phyloP scores from a whole-genome alignment of 345 rosid genomes.

The Firmiana major region DNA sequence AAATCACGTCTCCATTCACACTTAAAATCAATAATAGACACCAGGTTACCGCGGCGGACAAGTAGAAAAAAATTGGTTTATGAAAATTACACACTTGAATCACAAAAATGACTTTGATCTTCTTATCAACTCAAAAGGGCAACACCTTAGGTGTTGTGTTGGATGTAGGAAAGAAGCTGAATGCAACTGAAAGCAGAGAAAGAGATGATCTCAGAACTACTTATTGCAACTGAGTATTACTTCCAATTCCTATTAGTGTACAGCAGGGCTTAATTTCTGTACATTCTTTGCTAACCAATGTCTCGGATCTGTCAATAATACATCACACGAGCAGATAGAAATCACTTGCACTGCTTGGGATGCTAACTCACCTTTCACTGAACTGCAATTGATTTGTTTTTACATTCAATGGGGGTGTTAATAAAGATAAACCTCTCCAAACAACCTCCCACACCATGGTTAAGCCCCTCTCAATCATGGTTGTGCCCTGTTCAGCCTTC shows the following conservation, averaged over 20 bases:
- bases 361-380: slow-evolving; percentile 23
- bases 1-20: not conserved
- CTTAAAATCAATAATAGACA: not conserved
- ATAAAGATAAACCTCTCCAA: not conserved
- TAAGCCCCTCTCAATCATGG: not conserved
- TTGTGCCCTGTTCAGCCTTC: slow-evolving; percentile 17
- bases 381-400: slow-evolving; percentile 7
- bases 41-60: not conserved
- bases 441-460: not conserved
- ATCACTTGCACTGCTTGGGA: slow-evolving; percentile 39
- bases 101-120: not conserved
- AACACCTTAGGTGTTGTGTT: slow-evolving; percentile 27
- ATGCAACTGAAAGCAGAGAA: not conserved
- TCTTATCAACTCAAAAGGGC: not conserved
- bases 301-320: not conserved
- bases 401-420: not conserved
- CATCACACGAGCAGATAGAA: slow-evolving; percentile 40
- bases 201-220: slow-evolving; percentile 6
- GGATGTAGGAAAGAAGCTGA: not conserved
- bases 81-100: not conserved
- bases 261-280: slow-evolving; percentile 30
- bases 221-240: slow-evolving; percentile 27
- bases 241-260: slow-evolving; percentile 16
- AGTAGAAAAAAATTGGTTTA: not conserved
- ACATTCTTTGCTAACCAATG: slow-evolving; percentile 17